These are phyloP conservation scores for Magnaporthales sp. DNA, from an alignment of 2,329 filamentous ascomycete genomes.

Conservation along the genomic window DNA sequence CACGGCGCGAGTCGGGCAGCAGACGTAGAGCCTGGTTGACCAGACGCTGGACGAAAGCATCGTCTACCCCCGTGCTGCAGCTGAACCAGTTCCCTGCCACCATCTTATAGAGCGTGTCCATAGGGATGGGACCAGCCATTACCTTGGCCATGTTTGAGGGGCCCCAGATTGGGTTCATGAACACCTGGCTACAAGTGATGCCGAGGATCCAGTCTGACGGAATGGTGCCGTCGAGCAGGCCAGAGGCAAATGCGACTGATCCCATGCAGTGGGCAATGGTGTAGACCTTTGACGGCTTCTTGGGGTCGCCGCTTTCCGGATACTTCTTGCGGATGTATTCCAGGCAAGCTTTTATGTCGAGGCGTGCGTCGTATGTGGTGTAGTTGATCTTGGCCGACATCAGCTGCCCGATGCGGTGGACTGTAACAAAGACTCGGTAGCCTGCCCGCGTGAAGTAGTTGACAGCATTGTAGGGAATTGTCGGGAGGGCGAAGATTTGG, in stretches of 20 bases:
- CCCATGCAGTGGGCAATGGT: slow-evolving; percentile 56
- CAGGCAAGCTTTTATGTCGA: slow-evolving; percentile 49
- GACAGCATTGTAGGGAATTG: slow-evolving; percentile 53
- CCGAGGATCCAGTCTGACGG: slow-evolving; percentile 47
- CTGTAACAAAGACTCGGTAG: slow-evolving; percentile 49
- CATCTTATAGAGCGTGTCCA: slow-evolving; percentile 39
- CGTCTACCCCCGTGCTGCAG: slow-evolving; percentile 36
- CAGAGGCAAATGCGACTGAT: slow-evolving; percentile 46
- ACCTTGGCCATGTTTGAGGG: slow-evolving; percentile 48
- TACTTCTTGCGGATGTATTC: slow-evolving; percentile 38
- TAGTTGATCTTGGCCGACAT: slow-evolving; percentile 40
- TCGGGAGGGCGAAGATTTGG: slow-evolving; percentile 53
- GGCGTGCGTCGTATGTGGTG: slow-evolving; percentile 51
- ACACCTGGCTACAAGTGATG: slow-evolving; percentile 51
- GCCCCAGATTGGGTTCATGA: slow-evolving; percentile 54
- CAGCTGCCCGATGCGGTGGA: slow-evolving; percentile 48
- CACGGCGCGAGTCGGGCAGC: slow-evolving; percentile 42
- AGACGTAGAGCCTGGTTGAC: slow-evolving; percentile 50
- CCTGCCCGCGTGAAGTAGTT: slow-evolving; percentile 54
- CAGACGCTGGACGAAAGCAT: slow-evolving; percentile 37
- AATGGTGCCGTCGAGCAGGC: slow-evolving; percentile 54
- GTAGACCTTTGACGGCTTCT: slow-evolving; percentile 34
- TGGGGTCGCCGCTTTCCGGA: slow-evolving; percentile 15
- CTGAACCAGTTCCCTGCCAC: slow-evolving; percentile 46
- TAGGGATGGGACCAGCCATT: slow-evolving; percentile 32